phyloP scores from a whole-genome alignment of 169 alveolate species.

The Plasmodium billcollinsi region DNA sequence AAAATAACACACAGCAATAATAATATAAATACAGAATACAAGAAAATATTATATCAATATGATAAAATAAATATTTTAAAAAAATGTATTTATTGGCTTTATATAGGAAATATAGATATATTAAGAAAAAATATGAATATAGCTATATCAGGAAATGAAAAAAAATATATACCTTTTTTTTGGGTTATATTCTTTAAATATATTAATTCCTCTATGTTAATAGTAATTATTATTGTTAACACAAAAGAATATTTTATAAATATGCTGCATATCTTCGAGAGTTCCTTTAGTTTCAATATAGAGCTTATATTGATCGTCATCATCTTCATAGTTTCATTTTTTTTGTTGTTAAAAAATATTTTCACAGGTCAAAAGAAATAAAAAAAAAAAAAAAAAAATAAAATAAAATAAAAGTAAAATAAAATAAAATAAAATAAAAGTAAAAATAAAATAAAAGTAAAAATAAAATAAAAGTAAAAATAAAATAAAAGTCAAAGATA shows the following conservation, averaged over 20 bases:
- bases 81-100: slow-evolving; percentile 72
- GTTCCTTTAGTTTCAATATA: slow-evolving; percentile 35
- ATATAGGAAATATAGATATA: slow-evolving; percentile 55
- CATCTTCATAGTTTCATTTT: slow-evolving; percentile 22
- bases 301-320: slow-evolving; percentile 27
- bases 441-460: background rate
- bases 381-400: background rate
- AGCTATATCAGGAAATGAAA: slow-evolving; percentile 65
- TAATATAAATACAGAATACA: background rate
- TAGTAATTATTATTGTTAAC: slow-evolving; percentile 29
- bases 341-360: slow-evolving; percentile 11
- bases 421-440: background rate
- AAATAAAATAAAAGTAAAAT: background rate
- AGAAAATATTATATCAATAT: background rate
- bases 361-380: slow-evolving; percentile 10
- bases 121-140: slow-evolving; percentile 57
- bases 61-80: slow-evolving; percentile 20
- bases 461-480: background rate
- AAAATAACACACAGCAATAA: background rate
- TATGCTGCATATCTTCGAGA: slow-evolving; percentile 21
- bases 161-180: slow-evolving; percentile 61
- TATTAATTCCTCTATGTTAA: slow-evolving; percentile 53
- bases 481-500: background rate
- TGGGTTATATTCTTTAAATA: slow-evolving; percentile 63
- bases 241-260: slow-evolving; percentile 45